phyloP scores from a whole-genome alignment of 345 rosid genomes.

The Heritiera fomes region DNA sequence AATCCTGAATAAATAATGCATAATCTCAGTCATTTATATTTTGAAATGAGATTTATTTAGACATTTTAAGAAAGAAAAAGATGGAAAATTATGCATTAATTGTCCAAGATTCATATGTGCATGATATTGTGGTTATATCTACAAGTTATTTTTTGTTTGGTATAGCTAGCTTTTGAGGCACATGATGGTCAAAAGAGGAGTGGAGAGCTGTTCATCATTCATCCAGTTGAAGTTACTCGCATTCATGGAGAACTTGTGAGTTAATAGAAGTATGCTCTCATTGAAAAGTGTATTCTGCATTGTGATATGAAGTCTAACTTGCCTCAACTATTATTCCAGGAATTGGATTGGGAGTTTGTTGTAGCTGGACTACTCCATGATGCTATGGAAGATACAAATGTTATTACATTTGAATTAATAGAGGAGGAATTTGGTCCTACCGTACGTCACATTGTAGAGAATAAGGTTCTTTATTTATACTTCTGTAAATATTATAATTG shows the following conservation, averaged over 20 bases:
- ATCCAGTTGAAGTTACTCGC: constrained; percentile 97
- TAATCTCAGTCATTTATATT: too few species aligned
- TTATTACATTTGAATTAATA: constrained; percentile 48
- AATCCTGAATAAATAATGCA: too few species aligned
- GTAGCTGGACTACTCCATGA: constrained; percentile 98
- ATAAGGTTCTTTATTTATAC: constrained; percentile 61
- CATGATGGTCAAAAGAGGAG: constrained; percentile 97
- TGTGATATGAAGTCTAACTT: constrained; percentile 28
- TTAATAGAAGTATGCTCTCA: constrained; percentile 22
- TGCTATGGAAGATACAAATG: constrained; percentile 79
- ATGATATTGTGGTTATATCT: constrained; percentile 23
- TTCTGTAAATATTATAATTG: constrained; percentile 6
- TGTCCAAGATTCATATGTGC: background rate
- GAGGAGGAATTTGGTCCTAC: constrained; percentile 85
- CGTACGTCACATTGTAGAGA: constrained; percentile 92
- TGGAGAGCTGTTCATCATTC: constrained; percentile 98
- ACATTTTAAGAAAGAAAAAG: too few species aligned
- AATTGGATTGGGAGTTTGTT: constrained; percentile 96
- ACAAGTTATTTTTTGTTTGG: constrained; percentile 34
- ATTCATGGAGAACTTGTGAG: constrained; percentile 98
- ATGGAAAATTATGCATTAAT: too few species aligned
- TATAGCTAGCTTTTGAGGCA: constrained; percentile 94
- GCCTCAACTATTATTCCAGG: constrained; percentile 49
- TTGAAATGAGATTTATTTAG: too few species aligned
- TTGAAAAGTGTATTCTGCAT: constrained; percentile 14